phyloP scores from a whole-genome alignment of 1,284 basidiomycete species.

The Salmacisia buchloeana region DNA sequence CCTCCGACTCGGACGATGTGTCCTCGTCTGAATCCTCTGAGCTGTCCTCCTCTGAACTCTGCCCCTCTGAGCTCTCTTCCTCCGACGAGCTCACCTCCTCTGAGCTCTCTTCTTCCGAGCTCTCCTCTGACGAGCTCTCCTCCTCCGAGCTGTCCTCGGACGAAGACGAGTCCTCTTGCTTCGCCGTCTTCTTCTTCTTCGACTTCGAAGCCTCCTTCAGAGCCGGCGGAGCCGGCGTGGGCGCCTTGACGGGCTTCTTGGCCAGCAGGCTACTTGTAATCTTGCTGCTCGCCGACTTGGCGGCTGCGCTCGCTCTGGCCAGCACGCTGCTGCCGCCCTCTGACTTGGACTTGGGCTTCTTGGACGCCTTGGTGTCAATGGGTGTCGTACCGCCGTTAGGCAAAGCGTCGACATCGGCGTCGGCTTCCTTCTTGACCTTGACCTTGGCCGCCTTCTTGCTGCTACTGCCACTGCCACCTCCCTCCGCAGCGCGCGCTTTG shows the following conservation, averaged over 20 bases:
- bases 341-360: not conserved
- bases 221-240: too few relatives aligned
- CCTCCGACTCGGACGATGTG: conserved; percentile 10
- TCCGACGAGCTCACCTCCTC: not conserved
- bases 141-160: not conserved
- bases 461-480: not conserved
- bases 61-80: not conserved
- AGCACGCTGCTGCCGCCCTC: not conserved
- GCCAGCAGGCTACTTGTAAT: too few relatives aligned
- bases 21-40: not conserved
- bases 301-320: not conserved
- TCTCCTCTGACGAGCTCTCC: not conserved
- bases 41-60: not conserved
- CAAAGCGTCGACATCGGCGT: not conserved
- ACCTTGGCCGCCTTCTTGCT: too few relatives aligned
- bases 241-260: too few relatives aligned
- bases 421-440: not conserved
- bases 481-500: conserved; percentile 3
- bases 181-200: too few relatives aligned
- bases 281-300: too few relatives aligned
- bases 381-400: not conserved
- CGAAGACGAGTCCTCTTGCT: not conserved
- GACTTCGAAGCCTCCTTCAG: too few relatives aligned
- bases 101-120: not conserved
- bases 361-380: not conserved